Conservation (phyloP, 139 green algal genomes). For the Chara braunii region DNA sequence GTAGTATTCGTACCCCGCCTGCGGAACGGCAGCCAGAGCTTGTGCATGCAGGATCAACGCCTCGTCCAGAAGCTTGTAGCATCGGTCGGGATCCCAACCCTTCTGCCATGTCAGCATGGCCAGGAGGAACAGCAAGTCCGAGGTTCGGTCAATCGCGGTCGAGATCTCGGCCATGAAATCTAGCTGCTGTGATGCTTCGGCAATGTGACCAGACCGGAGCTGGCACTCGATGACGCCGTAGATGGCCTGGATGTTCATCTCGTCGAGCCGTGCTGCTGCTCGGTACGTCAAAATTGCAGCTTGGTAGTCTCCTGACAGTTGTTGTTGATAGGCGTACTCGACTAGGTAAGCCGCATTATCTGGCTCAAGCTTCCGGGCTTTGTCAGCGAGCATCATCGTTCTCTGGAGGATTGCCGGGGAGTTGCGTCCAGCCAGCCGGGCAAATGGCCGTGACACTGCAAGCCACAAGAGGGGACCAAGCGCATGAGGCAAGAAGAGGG, state of each 20-base stretch:
- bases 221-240: conserved; percentile 48
- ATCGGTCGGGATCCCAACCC: not conserved
- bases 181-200: conserved; percentile 52
- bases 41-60: conserved; percentile 43
- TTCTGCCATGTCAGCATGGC: not conserved
- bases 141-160: not conserved
- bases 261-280: conserved; percentile 48
- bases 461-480: too few relatives aligned
- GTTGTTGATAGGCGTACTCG: conserved; percentile 10
- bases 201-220: conserved; percentile 47
- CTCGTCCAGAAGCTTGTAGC: conserved; percentile 46
- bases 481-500: too few relatives aligned
- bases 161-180: conserved; percentile 47
- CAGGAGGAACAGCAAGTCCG: not conserved
- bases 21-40: conserved; percentile 4
- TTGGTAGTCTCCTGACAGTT: not conserved
- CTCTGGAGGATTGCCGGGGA: conserved; percentile 6
- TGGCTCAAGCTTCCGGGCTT: conserved; percentile 18
- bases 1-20: conserved; percentile 41
- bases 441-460: conserved; percentile 46
- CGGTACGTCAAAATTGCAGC: conserved; percentile 46
- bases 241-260: conserved; percentile 54
- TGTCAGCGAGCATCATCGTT: conserved; percentile 1
- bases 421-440: conserved; percentile 36
- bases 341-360: not conserved